Base-by-base conservation (phyloP, 2,329 filamentous ascomycete species). In the Fusarium sp. region DNA sequence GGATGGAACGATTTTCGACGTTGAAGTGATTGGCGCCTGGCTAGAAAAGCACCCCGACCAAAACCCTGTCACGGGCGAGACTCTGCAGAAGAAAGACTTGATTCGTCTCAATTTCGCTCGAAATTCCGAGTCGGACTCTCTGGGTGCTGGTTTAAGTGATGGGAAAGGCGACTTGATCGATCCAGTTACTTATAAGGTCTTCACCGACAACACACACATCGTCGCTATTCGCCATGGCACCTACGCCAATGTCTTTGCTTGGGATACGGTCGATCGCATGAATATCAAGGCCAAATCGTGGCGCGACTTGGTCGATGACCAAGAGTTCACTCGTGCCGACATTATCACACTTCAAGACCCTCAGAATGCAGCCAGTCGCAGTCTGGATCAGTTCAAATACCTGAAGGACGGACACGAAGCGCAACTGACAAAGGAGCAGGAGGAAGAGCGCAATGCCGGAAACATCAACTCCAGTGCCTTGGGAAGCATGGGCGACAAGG, bases 271-370 rank as follows among this genome's bases (percentile, higher is more conserved):
- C 36, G 93, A 98, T 80, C 87, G 92, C 72, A 88, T 99, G 82
- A 99, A 99, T 78, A 91, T 99, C 79, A 98, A 98, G 82, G 86
- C 93, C 48, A 98, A 97, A 86, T 91, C 96, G 82, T 99, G 96
- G 96, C 87, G 85, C 69, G 96, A 99, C 79, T 81, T 99, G 41
- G 86, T 98, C 11, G 93, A 91, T 74, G 95, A 99, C 72, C 86
- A 89, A 65, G 91, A 94, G 60, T 99, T 99, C 74, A 88, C 88
- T 29, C 88, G 96, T 65, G 92, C 92, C 72, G 96, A 99, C 78
- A 95, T 99, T 63, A 97, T 99, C 75, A 97, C 94, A 0, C 82
- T 99, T 11, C 96, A 99, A 77, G 96, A 99, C 76, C 96, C 96
- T 13, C 94, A 97, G 76, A 97, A 97, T 77, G 84, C 96, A 20